These are phyloP conservation scores for Biscutella laevigata DNA, from an alignment of 441 rosid genomes.

Conservation along the genomic window DNA sequence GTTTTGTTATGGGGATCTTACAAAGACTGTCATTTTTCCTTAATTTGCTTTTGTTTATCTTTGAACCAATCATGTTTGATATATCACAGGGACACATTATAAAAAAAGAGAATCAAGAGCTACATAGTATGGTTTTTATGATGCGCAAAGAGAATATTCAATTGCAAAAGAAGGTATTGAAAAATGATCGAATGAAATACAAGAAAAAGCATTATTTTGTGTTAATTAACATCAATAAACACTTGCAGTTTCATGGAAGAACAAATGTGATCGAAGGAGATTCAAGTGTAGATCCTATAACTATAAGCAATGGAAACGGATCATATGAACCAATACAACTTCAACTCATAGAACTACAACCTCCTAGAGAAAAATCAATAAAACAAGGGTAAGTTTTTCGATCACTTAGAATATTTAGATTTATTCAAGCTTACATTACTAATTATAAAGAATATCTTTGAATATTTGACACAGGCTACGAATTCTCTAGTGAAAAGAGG, in stretches of 20 bases:
- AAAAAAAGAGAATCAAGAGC: conserved; percentile 62
- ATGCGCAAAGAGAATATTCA: conserved; percentile 48
- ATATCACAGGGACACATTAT: conserved; percentile 53
- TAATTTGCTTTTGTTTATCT: background rate
- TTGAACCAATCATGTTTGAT: conserved; percentile 6
- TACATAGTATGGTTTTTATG: conserved; percentile 45
- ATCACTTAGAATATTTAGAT: background rate
- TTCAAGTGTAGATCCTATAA: conserved; percentile 27
- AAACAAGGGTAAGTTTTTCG: conserved; percentile 43
- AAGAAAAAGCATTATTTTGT: too few relatives aligned
- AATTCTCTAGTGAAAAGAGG: conserved; percentile 33
- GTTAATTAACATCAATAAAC: too few relatives aligned
- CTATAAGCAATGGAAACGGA: conserved; percentile 32
- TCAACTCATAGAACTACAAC: conserved; percentile 59
- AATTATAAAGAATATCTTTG: conserved; percentile 5
- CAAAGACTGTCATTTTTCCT: background rate
- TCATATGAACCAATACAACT: conserved; percentile 36
- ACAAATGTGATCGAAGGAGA: conserved; percentile 30
- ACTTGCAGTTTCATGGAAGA: conserved; percentile 29
- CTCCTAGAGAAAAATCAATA: conserved; percentile 36
- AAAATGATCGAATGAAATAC: too few relatives aligned
- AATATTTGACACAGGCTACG: conserved; percentile 38
- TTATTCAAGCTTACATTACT: conserved; percentile 6
- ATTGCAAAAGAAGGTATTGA: conserved; percentile 53
- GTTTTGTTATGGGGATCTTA: background rate